phyloP scores from a whole-genome alignment of 2,329 filamentous ascomycete genomes.

The Plenodomus tracheiphilus region DNA sequence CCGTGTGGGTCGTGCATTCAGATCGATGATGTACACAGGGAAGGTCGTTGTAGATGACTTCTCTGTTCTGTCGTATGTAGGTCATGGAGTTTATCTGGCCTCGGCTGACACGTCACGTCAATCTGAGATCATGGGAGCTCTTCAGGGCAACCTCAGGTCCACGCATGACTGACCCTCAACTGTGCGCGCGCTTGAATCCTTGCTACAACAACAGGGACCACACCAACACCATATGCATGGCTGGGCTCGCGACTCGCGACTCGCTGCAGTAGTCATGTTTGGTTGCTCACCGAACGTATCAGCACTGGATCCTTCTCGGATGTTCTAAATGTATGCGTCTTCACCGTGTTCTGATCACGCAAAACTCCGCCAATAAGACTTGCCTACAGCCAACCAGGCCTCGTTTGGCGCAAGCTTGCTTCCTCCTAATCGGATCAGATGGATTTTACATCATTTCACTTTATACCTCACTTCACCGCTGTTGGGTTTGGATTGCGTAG shows the following conservation, averaged over 20 bases:
- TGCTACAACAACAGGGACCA: background rate
- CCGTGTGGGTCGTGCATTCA: constrained; percentile 37
- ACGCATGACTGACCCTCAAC: constrained; percentile 9
- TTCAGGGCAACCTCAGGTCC: constrained; percentile 7
- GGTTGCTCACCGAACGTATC: constrained; percentile 8
- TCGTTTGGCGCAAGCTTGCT: background rate
- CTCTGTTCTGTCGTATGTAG: constrained; percentile 4
- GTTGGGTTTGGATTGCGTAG: too few relatives aligned
- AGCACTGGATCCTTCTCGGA: constrained; percentile 14
- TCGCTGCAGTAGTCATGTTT: constrained; percentile 5
- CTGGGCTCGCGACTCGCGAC: constrained; percentile 8
- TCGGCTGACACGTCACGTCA: constrained; percentile 16
- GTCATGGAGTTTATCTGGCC: constrained; percentile 11
- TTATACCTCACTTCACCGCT: too few relatives aligned
- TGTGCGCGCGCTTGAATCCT: constrained; percentile 25
- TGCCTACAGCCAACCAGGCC: background rate
- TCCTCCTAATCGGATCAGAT: background rate
- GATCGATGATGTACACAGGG: constrained; percentile 32
- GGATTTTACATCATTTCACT: too few relatives aligned
- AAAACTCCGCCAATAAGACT: constrained; percentile 27
- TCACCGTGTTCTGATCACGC: constrained; percentile 16
- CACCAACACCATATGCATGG: constrained; percentile 7
- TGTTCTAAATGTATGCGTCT: constrained; percentile 17
- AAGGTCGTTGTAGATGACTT: constrained; percentile 19
- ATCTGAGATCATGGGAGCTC: constrained; percentile 5